Evolutionary conservation across 192 early-diverging fungal genomes (phyloP).

Genomic region (Backusella sp.): DNA sequence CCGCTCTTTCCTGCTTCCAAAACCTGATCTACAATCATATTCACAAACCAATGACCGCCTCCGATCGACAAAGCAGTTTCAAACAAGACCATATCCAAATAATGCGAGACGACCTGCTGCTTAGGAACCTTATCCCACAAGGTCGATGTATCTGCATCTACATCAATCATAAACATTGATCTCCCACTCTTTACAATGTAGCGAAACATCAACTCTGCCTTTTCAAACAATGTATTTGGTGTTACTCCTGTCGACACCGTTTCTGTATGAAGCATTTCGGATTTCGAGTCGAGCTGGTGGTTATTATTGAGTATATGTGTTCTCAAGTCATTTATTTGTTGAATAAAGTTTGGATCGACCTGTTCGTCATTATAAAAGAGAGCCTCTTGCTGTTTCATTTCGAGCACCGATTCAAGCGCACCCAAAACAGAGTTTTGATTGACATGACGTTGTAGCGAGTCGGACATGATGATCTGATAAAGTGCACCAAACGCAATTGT

Average conservation of each 20-base stretch:
- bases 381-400: conserved; percentile 8
- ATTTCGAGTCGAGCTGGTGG: not conserved
- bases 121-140: conserved; percentile 19
- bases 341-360: not conserved
- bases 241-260: conserved; percentile 16
- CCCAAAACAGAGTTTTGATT: conserved; percentile 6
- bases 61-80: conserved; percentile 36
- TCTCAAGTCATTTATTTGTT: not conserved
- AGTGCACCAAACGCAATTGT: conserved; percentile 14
- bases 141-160: conserved; percentile 27
- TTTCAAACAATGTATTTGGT: conserved; percentile 21
- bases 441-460: not conserved
- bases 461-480: conserved; percentile 9
- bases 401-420: conserved; percentile 6
- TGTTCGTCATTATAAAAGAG: not conserved
- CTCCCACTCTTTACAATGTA: conserved; percentile 38
- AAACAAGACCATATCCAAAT: conserved; percentile 37
- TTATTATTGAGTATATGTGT: not conserved
- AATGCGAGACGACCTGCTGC: conserved; percentile 28
- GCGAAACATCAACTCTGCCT: conserved; percentile 32
- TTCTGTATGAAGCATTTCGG: not conserved
- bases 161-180: conserved; percentile 41
- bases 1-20: conserved; percentile 38
- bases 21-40: conserved; percentile 36
- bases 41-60: conserved; percentile 32